A percentile compares a stretch with the other conserved stretches of the same genome.
Conservation (phyloP, 129 eudicot genomes). For the Flaveria robusta region DNA sequence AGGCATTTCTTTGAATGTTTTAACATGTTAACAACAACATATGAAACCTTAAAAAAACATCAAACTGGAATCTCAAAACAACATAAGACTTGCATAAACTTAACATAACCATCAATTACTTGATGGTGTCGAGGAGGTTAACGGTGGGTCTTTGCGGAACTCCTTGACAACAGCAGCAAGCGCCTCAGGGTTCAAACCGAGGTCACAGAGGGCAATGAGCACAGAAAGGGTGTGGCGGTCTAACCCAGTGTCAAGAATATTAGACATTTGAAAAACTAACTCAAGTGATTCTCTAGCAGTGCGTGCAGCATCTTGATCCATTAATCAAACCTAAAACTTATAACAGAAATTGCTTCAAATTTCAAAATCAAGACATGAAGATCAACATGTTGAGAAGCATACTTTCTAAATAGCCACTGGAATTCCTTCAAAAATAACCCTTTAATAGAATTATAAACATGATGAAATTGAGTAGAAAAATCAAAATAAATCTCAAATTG, state of each 20-base stretch:
- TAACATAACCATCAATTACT: neutral
- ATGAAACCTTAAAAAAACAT: neutral
- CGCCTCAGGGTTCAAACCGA: constrained; percentile 73
- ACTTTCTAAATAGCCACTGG: no score
- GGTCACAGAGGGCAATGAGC: constrained; percentile 76
- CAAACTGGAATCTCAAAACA: constrained; percentile 6
- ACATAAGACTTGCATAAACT: constrained; percentile 13
- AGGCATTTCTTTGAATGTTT: neutral
- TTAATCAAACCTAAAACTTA: constrained; percentile 21
- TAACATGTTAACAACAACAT: neutral
- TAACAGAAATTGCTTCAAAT: neutral
- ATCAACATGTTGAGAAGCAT: neutral
- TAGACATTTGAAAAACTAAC: constrained; percentile 76
- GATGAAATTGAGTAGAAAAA: neutral
- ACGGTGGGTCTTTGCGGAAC: constrained; percentile 43
- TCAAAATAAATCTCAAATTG: neutral
- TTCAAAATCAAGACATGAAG: constrained; percentile 4
- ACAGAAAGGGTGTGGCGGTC: constrained; percentile 84
- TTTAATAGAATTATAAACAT: neutral
- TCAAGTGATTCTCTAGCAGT: constrained; percentile 83
- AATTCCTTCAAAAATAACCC: no score
- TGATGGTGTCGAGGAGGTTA: constrained; percentile 30
- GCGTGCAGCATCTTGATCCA: constrained; percentile 71
- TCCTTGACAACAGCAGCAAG: constrained; percentile 84
- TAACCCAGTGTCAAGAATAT: constrained; percentile 77